Evolutionary conservation across 2,329 filamentous ascomycete genomes (phyloP).

Genomic region (Laburnicola sp.): DNA sequence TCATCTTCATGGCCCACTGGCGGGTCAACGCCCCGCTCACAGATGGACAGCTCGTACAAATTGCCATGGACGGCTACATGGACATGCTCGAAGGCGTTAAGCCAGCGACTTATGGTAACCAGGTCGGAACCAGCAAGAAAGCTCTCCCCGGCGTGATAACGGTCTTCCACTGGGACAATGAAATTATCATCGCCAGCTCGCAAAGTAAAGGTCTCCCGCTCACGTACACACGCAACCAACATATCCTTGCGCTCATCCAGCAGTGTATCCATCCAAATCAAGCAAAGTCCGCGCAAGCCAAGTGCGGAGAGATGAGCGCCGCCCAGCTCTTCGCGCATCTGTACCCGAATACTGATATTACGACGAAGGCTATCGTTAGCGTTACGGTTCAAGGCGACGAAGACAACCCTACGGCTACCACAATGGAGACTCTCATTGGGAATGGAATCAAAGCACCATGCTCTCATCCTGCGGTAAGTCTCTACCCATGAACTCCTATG

Average conservation of each 20-base stretch:
- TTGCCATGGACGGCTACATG: not conserved
- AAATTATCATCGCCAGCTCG: not conserved
- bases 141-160: not conserved
- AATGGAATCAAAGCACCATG: not conserved
- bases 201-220: not conserved
- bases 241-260: not conserved
- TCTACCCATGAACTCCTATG: too few species aligned
- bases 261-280: not conserved
- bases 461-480: too few species aligned
- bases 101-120: not conserved
- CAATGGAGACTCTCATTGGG: not conserved
- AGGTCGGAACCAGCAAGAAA: not conserved
- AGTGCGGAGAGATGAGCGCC: constrained; percentile 1
- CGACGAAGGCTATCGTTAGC: not conserved
- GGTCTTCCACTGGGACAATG: not conserved
- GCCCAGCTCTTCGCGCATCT: not conserved
- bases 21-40: not conserved
- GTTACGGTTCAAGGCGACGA: not conserved
- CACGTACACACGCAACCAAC: not conserved
- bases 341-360: not conserved
- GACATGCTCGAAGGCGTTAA: not conserved
- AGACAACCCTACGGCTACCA: not conserved
- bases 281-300: not conserved
- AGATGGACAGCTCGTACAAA: not conserved
- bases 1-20: not conserved